Evolutionary conservation across 192 early-diverging fungal genomes (phyloP), one percentile per base, ranked within the genome.

Genomic region (Umbelopsis sp.): DNA sequence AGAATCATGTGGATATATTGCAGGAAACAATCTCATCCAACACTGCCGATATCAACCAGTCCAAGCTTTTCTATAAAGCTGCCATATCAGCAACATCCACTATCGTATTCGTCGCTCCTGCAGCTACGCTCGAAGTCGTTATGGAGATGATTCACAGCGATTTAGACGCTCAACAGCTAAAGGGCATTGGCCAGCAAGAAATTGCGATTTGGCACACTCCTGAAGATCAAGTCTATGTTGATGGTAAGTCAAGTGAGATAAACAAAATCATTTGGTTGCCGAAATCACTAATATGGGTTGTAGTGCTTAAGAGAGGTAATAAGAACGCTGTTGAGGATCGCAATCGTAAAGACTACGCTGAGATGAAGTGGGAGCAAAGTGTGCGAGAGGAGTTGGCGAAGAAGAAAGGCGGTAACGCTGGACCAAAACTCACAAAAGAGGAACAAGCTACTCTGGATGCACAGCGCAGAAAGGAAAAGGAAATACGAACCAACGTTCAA

Each of bases 361-460:
- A 93, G 46, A 85, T 91, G 77, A 88, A 93, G 67, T 94, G 91
- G 90, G 92, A 93, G 81, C 84, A 81, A 12, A 90, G 93, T 41
- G 67, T 93, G 13, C 88, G 85, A 64, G 89, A 91, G 53, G 86
- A 91, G 64, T 70, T 94, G 33, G 88, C 90, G 45, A 88, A 91
- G 74, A 92, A 87, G 70, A 85, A 91, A 64, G 81, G 84, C 12
- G 50, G 75, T 18, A 20, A 71, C 0, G 30, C 58, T 9, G 46
- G 74, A 25, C 85, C 75, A 68, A 91, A 90, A 75, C 74, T 88
- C 46, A 88, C 86, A 1, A 93, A 91, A 51, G 93, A 91, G 13
- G 94, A 97, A 71, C 84, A 91, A 67, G 85, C 84, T 30, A 78
- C 90, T 12, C 85, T 94, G 8, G 82, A 92, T 66, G 75, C 80